These are phyloP conservation scores for Mycena polygramma DNA, from an alignment of 768 basidiomycete species.

Conservation along the genomic window DNA sequence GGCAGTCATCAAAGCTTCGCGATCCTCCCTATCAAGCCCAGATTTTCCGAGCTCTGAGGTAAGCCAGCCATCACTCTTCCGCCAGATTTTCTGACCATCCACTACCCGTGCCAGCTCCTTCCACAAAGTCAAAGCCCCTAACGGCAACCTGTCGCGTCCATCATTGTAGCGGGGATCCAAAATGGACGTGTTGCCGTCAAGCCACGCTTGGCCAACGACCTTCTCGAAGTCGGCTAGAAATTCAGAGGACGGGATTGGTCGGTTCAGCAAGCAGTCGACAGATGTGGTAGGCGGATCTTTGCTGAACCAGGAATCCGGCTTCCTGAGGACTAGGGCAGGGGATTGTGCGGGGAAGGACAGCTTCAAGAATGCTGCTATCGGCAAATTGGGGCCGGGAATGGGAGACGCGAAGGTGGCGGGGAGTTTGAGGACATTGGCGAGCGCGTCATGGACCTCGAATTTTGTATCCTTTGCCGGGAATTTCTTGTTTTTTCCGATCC, in stretches of 20 bases:
- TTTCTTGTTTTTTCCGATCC: not conserved
- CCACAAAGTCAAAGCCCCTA: constrained; percentile 6
- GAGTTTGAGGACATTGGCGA: not conserved
- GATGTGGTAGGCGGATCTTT: not conserved
- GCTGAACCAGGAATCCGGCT: constrained; percentile 6
- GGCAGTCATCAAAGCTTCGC: not conserved
- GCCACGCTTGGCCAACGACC: constrained; percentile 2
- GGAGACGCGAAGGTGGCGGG: not conserved
- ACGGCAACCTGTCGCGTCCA: not conserved
- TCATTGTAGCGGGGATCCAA: not conserved
- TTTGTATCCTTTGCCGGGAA: not conserved
- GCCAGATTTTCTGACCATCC: constrained; percentile 1
- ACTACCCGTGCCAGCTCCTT: not conserved
- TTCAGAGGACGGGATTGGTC: not conserved
- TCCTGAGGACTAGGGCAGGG: constrained; percentile 6
- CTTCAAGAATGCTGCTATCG: constrained; percentile 1
- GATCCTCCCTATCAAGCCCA: not conserved
- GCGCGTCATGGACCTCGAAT: not conserved
- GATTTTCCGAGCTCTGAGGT: not conserved
- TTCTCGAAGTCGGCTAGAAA: not conserved
- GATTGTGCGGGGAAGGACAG: not conserved
- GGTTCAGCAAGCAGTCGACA: not conserved
- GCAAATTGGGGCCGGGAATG: not conserved
- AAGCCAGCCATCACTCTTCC: not conserved
- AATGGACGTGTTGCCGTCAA: constrained; percentile 7